A percentile compares a stretch with the other conserved stretches of the same genome.
These are phyloP conservation scores for Rhizopogon vulgaris DNA, from an alignment of 768 basidiomycete genomes.

Conservation along the genomic window DNA sequence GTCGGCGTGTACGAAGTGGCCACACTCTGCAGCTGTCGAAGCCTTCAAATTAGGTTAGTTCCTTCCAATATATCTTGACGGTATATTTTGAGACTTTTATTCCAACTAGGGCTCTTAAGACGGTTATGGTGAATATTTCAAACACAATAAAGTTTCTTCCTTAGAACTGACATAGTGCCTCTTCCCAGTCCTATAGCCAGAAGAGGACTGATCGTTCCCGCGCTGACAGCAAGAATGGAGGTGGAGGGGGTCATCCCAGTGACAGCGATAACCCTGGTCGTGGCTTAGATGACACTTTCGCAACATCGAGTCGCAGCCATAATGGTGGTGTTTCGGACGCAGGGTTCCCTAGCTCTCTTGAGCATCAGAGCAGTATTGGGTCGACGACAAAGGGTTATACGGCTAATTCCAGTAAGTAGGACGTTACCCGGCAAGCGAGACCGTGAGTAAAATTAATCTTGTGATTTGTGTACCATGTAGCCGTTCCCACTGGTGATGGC, in stretches of 20 bases:
- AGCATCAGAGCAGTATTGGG: constrained; percentile 19
- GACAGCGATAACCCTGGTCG: constrained; percentile 31
- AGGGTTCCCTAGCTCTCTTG: constrained; percentile 25
- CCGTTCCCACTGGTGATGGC: constrained; percentile 14
- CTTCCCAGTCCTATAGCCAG: constrained; percentile 67
- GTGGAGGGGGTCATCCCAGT: constrained; percentile 30
- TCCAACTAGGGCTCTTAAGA: constrained; percentile 60
- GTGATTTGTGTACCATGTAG: constrained; percentile 14
- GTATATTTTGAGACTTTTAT: constrained; percentile 5
- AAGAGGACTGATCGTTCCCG: constrained; percentile 54
- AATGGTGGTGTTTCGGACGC: constrained; percentile 74
- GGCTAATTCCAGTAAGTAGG: constrained; percentile 23
- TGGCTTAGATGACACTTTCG: constrained; percentile 27
- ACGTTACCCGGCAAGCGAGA: constrained; percentile 6
- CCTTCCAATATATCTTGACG: constrained; percentile 11
- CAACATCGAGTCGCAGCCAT: constrained; percentile 33
- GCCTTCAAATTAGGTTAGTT: constrained; percentile 80
- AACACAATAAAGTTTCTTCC: background rate
- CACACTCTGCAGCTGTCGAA: constrained; percentile 82
- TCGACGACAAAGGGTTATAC: constrained; percentile 14
- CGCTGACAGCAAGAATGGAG: constrained; percentile 41
- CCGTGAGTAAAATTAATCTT: constrained; percentile 18
- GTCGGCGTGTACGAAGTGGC: constrained; percentile 95
- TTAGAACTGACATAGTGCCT: constrained; percentile 10
- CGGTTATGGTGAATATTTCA: constrained; percentile 61